Conservation (phyloP, 2,329 filamentous ascomycete species). For the Podosphaera fusca region DNA sequence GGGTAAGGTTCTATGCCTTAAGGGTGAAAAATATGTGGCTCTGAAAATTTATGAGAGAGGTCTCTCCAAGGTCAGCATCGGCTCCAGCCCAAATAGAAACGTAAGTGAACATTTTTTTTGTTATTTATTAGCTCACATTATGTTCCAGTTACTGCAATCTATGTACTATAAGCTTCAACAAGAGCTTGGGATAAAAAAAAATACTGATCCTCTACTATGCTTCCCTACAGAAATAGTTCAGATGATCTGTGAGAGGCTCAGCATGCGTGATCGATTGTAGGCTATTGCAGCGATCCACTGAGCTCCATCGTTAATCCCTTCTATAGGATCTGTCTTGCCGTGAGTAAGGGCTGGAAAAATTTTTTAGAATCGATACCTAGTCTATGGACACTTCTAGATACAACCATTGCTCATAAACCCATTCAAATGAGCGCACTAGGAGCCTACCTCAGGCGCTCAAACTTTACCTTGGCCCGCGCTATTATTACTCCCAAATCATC, state of each 20-base stretch:
- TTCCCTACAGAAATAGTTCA: slow-evolving; percentile 16
- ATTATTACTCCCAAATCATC: slow-evolving; percentile 7
- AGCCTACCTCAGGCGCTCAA: slow-evolving; percentile 11
- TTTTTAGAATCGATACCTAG: slow-evolving; percentile 13
- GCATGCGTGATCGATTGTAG: slow-evolving; percentile 14
- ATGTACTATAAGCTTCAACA: slow-evolving; percentile 13
- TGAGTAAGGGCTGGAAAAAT: slow-evolving; percentile 14
- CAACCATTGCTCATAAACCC: slow-evolving; percentile 4
- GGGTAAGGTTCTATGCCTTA: slow-evolving; percentile 15
- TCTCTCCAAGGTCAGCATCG: slow-evolving; percentile 15
- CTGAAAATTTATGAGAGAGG: slow-evolving; percentile 16
- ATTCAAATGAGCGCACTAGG: slow-evolving; percentile 10
- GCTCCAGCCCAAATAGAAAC: slow-evolving; percentile 11
- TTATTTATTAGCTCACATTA: background rate
- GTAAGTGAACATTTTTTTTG: slow-evolving; percentile 5
- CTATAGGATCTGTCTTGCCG: slow-evolving; percentile 13
- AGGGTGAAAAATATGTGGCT: slow-evolving; percentile 12
- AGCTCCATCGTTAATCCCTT: slow-evolving; percentile 2
- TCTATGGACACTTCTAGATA: slow-evolving; percentile 15
- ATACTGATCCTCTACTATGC: slow-evolving; percentile 14
- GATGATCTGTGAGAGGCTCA: slow-evolving; percentile 13
- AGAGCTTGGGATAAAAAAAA: slow-evolving; percentile 9
- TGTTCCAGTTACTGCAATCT: slow-evolving; percentile 11
- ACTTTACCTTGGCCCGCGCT: slow-evolving; percentile 12
- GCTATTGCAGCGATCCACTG: slow-evolving; percentile 1